These are phyloP conservation scores for Arthrinium puccinioides DNA, from an alignment of 2,329 filamentous ascomycete species.

Conservation along the genomic window DNA sequence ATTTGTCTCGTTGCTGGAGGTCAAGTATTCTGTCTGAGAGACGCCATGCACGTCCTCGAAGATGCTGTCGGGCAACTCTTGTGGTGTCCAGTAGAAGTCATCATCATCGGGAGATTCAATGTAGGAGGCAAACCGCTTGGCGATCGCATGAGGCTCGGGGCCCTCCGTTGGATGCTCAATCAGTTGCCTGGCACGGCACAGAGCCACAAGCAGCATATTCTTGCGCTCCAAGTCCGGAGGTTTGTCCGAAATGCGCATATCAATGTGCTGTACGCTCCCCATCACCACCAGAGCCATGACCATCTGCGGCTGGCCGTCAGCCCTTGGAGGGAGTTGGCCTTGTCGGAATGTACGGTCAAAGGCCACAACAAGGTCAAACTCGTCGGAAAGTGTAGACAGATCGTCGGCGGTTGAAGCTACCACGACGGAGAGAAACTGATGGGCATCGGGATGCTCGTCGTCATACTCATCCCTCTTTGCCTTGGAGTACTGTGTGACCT, in stretches of 20 bases:
- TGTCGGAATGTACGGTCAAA: conserved; percentile 44
- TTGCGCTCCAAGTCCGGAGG: conserved; percentile 38
- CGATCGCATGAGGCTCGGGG: conserved; percentile 38
- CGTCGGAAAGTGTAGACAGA: conserved; percentile 26
- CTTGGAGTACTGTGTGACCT: too few relatives aligned
- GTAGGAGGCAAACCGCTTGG: conserved; percentile 38
- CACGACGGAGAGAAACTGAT: too few relatives aligned
- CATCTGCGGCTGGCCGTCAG: conserved; percentile 27
- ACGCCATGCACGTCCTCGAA: conserved; percentile 36
- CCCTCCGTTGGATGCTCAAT: conserved; percentile 33
- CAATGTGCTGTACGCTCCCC: conserved; percentile 50
- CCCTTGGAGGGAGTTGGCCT: conserved; percentile 18
- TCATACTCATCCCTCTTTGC: too few relatives aligned
- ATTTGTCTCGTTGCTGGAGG: conserved; percentile 13
- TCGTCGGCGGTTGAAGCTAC: conserved; percentile 33
- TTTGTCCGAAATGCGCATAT: conserved; percentile 32
- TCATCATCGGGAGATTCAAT: conserved; percentile 29
- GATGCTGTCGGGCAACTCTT: conserved; percentile 38
- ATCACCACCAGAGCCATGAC: conserved; percentile 41
- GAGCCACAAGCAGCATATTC: conserved; percentile 30
- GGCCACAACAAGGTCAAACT: conserved; percentile 44
- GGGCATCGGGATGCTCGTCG: too few relatives aligned
- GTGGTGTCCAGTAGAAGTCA: conserved; percentile 38
- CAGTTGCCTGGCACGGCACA: conserved; percentile 21
- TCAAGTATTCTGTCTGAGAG: conserved; percentile 27